Conservation (phyloP, 192 early-diverging fungal species). For the Podila minutissima region DNA sequence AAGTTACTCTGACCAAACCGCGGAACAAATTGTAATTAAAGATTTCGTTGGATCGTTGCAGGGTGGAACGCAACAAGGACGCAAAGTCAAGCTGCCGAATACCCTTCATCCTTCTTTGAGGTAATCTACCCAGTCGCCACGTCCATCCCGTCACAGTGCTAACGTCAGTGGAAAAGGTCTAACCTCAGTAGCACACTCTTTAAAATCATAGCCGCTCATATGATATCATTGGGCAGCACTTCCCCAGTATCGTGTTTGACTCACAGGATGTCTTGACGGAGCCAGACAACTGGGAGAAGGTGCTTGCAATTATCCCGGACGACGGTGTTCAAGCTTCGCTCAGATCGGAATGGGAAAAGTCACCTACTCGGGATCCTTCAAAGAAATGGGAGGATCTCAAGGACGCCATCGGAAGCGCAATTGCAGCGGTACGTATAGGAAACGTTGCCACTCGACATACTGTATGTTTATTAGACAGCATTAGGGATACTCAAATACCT, state of each 20-base stretch:
- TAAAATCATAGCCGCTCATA: constrained; percentile 62
- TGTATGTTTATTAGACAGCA: background rate
- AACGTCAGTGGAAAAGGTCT: background rate
- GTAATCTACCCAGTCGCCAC: constrained; percentile 43
- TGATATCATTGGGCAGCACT: constrained; percentile 76
- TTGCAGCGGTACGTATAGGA: constrained; percentile 1
- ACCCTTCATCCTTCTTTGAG: constrained; percentile 76
- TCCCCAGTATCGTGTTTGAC: constrained; percentile 74
- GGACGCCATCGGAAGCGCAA: constrained; percentile 20
- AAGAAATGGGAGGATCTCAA: constrained; percentile 60
- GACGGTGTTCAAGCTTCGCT: constrained; percentile 57
- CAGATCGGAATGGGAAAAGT: constrained; percentile 52
- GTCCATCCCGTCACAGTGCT: background rate
- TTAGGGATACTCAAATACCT: background rate
- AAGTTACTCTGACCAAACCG: background rate
- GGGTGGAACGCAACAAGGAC: constrained; percentile 77
- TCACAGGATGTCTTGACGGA: constrained; percentile 77
- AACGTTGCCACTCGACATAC: background rate
- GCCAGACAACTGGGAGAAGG: constrained; percentile 74
- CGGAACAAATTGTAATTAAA: constrained; percentile 5
- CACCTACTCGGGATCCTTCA: constrained; percentile 22
- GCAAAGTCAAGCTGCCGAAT: constrained; percentile 77
- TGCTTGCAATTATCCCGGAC: constrained; percentile 83
- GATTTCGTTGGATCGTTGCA: constrained; percentile 14
- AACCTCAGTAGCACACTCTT: background rate